Evolutionary conservation across 129 eudicot genomes (phyloP), one percentile per base, ranked within the genome.

Genomic region (Solidago caesia): DNA sequence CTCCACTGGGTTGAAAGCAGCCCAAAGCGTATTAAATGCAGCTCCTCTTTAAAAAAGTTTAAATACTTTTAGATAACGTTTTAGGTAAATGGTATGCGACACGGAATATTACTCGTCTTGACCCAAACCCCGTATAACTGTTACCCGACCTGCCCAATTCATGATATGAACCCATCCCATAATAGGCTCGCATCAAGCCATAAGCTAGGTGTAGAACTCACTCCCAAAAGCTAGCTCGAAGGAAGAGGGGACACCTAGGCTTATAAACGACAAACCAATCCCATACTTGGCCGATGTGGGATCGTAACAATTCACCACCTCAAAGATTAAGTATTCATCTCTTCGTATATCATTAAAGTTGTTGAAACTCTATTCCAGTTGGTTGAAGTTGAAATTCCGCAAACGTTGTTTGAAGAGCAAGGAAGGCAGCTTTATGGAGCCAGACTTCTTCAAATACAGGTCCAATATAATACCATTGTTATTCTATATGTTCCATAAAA

Each of bases 351-450:
- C 73, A 52, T 16, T 27, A 45, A 66, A 64, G 69, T 52, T 63
- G 43, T 64, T 69, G 42, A 70, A 55, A 67, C 33, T 63, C 29
- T 27, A 5, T 64, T 82, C 14, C 84, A 95, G 99, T 80, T 91
- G 99, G 75, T 95, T 85, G 85, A 91, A 85, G 95, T 95, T 67
- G 95, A 91, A 55, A 81, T 95, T 64, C 99, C 99, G 48, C 90
- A 70, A 77, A 78, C 99, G 21, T 73, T 95, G 87, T 89, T 91
- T 47, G 96, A 95, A 87, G 99, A 95, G 71, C 96, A 91, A 83
- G 99, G 97, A 39, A 85, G 97, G 69, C 97, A 95, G 84, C 87
- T 91, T 75, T 95, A 91, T 80, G 97, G 94, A 73, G 89, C 85
- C 73, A 91, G 85, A 73, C 86, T 95, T 46, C 79, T 95, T 67